These are phyloP conservation scores for Venustampulla echinocandica DNA, from an alignment of 495 filamentous ascomycete species.

Conservation along the genomic window DNA sequence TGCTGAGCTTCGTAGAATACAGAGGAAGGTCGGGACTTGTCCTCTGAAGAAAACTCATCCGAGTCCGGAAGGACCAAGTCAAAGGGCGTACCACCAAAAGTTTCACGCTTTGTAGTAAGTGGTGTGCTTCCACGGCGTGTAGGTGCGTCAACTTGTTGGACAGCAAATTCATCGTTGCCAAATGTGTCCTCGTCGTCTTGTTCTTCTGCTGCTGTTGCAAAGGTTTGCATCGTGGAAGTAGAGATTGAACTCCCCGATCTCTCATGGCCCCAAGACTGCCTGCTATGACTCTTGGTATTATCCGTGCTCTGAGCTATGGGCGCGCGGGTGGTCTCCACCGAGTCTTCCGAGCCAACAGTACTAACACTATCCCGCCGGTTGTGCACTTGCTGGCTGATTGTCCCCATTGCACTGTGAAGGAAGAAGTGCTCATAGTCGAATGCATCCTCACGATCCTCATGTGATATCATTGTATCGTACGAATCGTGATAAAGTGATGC, in stretches of 20 bases:
- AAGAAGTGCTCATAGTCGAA: slow-evolving; percentile 98
- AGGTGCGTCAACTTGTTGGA: slow-evolving; percentile 24
- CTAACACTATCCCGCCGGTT: slow-evolving; percentile 42
- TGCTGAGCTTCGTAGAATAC: slow-evolving; percentile 1
- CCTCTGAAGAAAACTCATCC: slow-evolving; percentile 11
- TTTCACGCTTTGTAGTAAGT: slow-evolving; percentile 18
- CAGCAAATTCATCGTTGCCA: slow-evolving; percentile 20
- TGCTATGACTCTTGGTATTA: slow-evolving; percentile 2
- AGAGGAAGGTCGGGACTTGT: slow-evolving; percentile 5
- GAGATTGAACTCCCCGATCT: slow-evolving; percentile 57
- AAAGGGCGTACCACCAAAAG: slow-evolving; percentile 14
- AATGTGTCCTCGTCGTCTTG: slow-evolving; percentile 29
- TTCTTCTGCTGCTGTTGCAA: slow-evolving; percentile 75
- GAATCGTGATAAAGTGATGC: slow-evolving; percentile 51
- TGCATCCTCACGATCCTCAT: slow-evolving; percentile 93
- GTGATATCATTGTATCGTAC: slow-evolving; percentile 43
- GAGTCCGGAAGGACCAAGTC: slow-evolving; percentile 17
- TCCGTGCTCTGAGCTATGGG: slow-evolving; percentile 21
- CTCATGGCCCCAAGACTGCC: slow-evolving; percentile 28
- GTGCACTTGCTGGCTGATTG: slow-evolving; percentile 38
- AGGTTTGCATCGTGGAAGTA: slow-evolving; percentile 68
- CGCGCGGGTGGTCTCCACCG: slow-evolving; percentile 65
- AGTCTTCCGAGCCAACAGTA: slow-evolving; percentile 56
- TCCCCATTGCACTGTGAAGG: slow-evolving; percentile 82
- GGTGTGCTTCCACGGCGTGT: slow-evolving; percentile 36